Conservation (phyloP, 495 filamentous ascomycete genomes). For the Lichina pygmaea region DNA sequence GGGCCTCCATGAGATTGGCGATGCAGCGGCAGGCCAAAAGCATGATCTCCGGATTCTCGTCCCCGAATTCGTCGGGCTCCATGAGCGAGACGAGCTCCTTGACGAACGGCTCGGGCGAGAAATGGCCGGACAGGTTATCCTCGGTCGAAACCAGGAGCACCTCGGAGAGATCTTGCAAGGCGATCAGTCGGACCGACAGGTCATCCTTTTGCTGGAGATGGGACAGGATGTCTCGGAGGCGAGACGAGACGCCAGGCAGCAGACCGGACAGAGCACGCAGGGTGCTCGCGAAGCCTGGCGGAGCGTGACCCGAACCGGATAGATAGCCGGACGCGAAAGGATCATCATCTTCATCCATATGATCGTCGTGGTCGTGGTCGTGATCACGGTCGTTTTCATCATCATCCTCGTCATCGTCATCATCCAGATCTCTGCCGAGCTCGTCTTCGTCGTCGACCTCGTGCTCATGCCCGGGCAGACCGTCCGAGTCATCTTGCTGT, state of each 20-base stretch:
- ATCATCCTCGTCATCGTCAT: conserved; percentile 29
- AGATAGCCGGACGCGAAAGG: conserved; percentile 51
- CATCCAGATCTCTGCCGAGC: conserved; percentile 11
- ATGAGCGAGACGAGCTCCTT: conserved; percentile 85
- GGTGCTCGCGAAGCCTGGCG: conserved; percentile 47
- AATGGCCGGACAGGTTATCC: conserved; percentile 87
- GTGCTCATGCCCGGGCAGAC: conserved; percentile 11
- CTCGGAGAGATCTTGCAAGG: conserved; percentile 80
- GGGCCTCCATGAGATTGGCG: conserved; percentile 92
- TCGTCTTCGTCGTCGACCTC: conserved; percentile 19
- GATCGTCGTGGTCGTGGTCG: conserved; percentile 20
- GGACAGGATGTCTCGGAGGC: conserved; percentile 57
- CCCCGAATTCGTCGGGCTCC: conserved; percentile 65
- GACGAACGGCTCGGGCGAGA: conserved; percentile 79
- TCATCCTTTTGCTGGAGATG: conserved; percentile 75
- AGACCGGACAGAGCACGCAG: conserved; percentile 72
- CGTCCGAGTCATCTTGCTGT: conserved; percentile 8
- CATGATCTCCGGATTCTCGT: conserved; percentile 95
- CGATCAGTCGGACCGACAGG: conserved; percentile 68
- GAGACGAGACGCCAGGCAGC: conserved; percentile 56
- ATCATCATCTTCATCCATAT: conserved; percentile 46
- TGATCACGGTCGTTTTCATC: conserved; percentile 22
- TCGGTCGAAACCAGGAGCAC: conserved; percentile 83
- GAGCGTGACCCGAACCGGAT: conserved; percentile 31
- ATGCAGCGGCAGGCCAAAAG: conserved; percentile 87